Conservation (phyloP, 371 early-diverging fungal genomes). For the Mortierella sp. region DNA sequence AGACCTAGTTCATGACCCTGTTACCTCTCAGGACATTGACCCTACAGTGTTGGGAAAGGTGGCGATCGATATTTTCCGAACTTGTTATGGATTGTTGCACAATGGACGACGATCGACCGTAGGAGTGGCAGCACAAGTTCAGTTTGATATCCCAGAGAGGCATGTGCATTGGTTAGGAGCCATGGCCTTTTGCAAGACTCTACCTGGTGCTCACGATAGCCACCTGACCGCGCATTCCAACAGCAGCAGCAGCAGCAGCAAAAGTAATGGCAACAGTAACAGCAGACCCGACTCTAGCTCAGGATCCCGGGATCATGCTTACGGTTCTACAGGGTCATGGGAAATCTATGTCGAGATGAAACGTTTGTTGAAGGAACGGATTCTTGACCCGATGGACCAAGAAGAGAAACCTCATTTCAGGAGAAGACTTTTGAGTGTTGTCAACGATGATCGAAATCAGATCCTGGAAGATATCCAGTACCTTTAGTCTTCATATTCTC, state of each 20-base stretch:
- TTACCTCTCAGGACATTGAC: constrained; percentile 8
- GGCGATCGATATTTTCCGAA: constrained; percentile 27
- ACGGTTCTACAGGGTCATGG: background rate
- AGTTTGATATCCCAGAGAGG: constrained; percentile 23
- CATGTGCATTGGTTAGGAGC: constrained; percentile 53
- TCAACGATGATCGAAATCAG: constrained; percentile 29
- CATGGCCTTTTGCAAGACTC: constrained; percentile 22
- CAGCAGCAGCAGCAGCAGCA: too few relatives aligned
- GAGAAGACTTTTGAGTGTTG: constrained; percentile 21
- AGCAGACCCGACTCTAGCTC: too few relatives aligned
- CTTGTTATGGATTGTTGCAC: constrained; percentile 21
- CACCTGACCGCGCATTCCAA: too few relatives aligned
- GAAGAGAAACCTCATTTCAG: constrained; percentile 21
- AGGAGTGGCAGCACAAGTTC: constrained; percentile 8
- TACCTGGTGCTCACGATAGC: constrained; percentile 13
- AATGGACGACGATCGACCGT: constrained; percentile 28
- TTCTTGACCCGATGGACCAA: constrained; percentile 11
- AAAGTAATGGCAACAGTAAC: background rate
- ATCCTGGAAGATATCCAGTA: constrained; percentile 32
- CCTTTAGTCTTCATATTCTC: background rate
- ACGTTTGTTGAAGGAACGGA: constrained; percentile 10
- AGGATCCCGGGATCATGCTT: too few relatives aligned
- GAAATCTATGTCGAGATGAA: background rate
- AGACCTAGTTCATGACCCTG: constrained; percentile 38
- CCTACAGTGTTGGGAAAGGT: constrained; percentile 11